These are phyloP conservation scores for Thermothelomyces thermophilus DNA, from an alignment of 2,329 filamentous ascomycete species.

Conservation along the genomic window DNA sequence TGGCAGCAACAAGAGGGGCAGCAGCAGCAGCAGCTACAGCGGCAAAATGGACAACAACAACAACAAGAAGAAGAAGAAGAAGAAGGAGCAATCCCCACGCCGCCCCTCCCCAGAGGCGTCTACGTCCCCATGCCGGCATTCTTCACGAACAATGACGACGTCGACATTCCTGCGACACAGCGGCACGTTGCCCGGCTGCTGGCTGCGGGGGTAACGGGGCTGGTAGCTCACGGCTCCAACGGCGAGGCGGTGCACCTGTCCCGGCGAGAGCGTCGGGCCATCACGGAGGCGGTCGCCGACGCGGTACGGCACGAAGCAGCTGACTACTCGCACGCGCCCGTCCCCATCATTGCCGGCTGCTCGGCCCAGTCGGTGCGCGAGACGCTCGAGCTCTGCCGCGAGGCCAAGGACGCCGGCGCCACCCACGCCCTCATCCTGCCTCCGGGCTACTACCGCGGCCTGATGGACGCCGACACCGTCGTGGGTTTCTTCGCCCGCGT, in stretches of 20 bases:
- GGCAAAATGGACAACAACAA: neutral
- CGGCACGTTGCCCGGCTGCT: constrained; percentile 50
- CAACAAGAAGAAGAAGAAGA: too few species aligned
- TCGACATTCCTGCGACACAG: constrained; percentile 45
- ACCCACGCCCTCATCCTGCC: constrained; percentile 63
- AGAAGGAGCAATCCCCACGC: too few species aligned
- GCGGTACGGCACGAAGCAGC: constrained; percentile 21
- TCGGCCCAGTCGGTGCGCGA: constrained; percentile 61
- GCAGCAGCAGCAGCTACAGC: neutral
- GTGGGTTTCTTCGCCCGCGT: constrained; percentile 55
- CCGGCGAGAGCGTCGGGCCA: constrained; percentile 50
- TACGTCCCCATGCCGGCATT: constrained; percentile 54
- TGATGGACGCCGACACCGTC: constrained; percentile 49
- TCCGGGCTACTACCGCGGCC: constrained; percentile 58
- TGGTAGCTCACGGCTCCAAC: constrained; percentile 60
- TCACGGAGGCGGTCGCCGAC: constrained; percentile 42
- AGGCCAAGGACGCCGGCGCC: constrained; percentile 56
- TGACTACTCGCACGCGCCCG: constrained; percentile 40
- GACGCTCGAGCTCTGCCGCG: constrained; percentile 56
- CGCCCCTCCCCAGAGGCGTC: constrained; percentile 32
- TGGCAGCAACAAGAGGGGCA: neutral
- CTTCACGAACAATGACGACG: constrained; percentile 40
- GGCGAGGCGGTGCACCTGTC: constrained; percentile 61
- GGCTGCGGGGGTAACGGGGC: constrained; percentile 51
- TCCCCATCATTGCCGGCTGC: constrained; percentile 61